These are phyloP conservation scores for Fusarium agapanthi DNA, from an alignment of 2,329 filamentous ascomycete genomes.

Conservation along the genomic window DNA sequence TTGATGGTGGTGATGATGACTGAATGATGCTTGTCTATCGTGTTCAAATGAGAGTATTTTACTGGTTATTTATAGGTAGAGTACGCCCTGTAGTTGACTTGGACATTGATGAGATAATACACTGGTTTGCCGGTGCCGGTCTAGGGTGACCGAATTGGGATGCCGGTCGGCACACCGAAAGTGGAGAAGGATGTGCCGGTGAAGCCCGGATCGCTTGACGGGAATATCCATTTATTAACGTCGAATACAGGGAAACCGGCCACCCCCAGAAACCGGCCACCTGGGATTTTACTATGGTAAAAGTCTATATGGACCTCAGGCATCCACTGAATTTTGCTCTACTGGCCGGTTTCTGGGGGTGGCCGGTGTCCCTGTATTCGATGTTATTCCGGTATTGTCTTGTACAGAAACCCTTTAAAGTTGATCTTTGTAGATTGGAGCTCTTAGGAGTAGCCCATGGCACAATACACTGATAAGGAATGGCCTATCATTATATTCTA, in stretches of 20 bases:
- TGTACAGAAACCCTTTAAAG: not conserved
- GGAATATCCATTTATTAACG: not conserved
- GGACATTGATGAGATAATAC: not conserved
- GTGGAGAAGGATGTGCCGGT: conserved; percentile 6
- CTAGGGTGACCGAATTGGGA: conserved; percentile 3
- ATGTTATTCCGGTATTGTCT: not conserved
- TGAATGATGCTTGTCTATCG: not conserved
- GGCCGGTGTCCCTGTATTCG: no score
- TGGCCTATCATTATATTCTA: not conserved
- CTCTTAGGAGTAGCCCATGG: not conserved
- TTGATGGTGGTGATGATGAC: not conserved
- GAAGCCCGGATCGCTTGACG: not conserved
- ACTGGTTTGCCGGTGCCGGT: conserved; percentile 15
- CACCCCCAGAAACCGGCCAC: no score
- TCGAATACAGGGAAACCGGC: no score
- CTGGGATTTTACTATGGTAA: no score
- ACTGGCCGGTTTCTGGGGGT: no score
- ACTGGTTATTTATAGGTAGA: conserved; percentile 1
- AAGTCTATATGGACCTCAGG: no score
- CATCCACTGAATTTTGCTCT: no score
- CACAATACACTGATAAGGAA: no score
- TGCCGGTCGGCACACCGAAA: conserved; percentile 24
- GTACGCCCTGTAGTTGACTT: conserved; percentile 26
- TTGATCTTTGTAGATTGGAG: not conserved
- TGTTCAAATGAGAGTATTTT: not conserved